Base-by-base conservation (phyloP, 176 grass and related monocot genomes). In the Tillandsia fasciculata region DNA sequence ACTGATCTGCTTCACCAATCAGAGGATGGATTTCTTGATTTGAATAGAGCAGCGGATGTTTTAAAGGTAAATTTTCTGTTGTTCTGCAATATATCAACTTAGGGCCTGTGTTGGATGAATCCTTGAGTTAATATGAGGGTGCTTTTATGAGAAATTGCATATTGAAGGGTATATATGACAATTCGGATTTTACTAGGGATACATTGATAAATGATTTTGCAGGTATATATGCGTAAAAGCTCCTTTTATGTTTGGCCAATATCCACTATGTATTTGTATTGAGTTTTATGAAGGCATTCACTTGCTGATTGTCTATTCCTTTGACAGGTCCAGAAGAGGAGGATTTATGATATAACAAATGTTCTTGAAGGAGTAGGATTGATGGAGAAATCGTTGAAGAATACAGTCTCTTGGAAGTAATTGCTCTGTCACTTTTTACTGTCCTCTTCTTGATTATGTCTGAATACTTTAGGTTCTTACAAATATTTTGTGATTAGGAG, bases 341-440 rank as follows among this genome's bases (percentile, higher is more conserved):
- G 92, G 64, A 89, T 96, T 81, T 96, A 91, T 83, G 92, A 96
- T 71, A 88, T 96, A 51, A 96, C 92, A 66, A 92, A 88, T 92
- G 88, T 96, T 64, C 92, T 96, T 1, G 92, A 92, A 96, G 92
- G 92, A 42, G 89, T 87, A 80, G 92, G 88, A 10, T 75, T 96
- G 61, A 89, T 92, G 87, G 92, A 96, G 84, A 96, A 96, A 81
- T 89, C 89, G 78, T 81, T 83, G 66, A 96, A 91, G 76, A 96
- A 92, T 73, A 86, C 74, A 77, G 87, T 92, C 64, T 81, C 70
- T 73, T 91, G 92, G 92, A 96, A 92, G 92, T 96, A 96, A 81
- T 73, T 68, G 61, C 49, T 69, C 20, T 50, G 61, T 81, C 69
- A 9, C 59, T 48, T 72, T 66, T 27, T 10, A 42, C 33, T 7